Evolutionary conservation across 2,329 filamentous ascomycete genomes (phyloP).

Genomic region (Cryphonectria nitschkei): DNA sequence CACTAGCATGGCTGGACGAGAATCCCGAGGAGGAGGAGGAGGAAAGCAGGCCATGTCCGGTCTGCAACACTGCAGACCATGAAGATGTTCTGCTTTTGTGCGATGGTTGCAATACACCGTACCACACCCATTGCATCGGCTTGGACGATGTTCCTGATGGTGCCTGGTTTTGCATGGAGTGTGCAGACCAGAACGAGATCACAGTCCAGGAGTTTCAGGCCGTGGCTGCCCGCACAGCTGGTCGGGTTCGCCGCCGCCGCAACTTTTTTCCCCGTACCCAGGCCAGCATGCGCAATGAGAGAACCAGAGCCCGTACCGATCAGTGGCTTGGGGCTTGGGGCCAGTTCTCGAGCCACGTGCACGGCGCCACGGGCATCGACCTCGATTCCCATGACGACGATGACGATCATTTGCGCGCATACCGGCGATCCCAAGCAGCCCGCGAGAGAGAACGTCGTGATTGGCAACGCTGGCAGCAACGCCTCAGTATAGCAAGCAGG

Average conservation of each 20-base stretch:
- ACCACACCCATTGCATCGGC: constrained; percentile 90
- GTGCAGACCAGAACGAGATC: constrained; percentile 56
- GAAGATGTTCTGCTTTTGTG: constrained; percentile 87
- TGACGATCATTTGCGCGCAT: constrained; percentile 60
- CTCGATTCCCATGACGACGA: constrained; percentile 88
- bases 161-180: constrained; percentile 91
- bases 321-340: constrained; percentile 91
- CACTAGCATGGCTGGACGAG: constrained; percentile 73
- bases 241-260: constrained; percentile 29
- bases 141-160: constrained; percentile 76
- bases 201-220: constrained; percentile 41
- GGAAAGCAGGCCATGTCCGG: constrained; percentile 73
- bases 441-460: constrained; percentile 59
- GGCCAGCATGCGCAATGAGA: constrained; percentile 58
- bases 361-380: constrained; percentile 73
- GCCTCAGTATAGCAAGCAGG: constrained; percentile 78
- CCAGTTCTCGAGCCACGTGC: constrained; percentile 63
- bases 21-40: constrained; percentile 75
- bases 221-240: constrained; percentile 33
- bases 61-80: constrained; percentile 81
- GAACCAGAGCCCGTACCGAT: constrained; percentile 69
- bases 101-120: constrained; percentile 86
- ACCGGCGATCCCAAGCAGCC: constrained; percentile 56
- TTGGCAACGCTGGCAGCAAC: constrained; percentile 78
- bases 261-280: constrained; percentile 58